A percentile compares a stretch with the other conserved stretches of the same genome.
These are phyloP conservation scores for Cladosporium halotolerans DNA, from an alignment of 2,329 filamentous ascomycete species.

Conservation along the genomic window DNA sequence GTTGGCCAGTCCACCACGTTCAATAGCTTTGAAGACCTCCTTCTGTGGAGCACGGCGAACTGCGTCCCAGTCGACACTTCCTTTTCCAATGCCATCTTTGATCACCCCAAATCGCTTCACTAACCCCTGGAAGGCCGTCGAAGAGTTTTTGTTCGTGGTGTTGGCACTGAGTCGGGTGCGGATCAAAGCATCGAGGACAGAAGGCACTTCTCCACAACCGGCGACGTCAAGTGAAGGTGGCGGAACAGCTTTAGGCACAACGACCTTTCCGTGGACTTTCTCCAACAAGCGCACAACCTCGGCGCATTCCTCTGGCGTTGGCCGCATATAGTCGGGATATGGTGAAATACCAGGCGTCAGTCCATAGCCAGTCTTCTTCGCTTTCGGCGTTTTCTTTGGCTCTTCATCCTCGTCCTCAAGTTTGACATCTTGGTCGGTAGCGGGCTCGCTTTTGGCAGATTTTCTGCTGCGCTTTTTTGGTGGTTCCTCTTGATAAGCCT, in stretches of 20 bases:
- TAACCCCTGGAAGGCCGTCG: constrained; percentile 60
- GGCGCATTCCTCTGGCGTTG: constrained; percentile 63
- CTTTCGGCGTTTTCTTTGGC: constrained; percentile 33
- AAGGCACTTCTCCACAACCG: constrained; percentile 63
- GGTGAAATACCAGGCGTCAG: constrained; percentile 51
- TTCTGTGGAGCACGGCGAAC: constrained; percentile 54
- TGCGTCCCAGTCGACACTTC: constrained; percentile 69
- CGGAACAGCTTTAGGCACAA: constrained; percentile 60
- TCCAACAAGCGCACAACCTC: constrained; percentile 62
- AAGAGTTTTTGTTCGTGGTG: constrained; percentile 56
- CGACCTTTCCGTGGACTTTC: constrained; percentile 58
- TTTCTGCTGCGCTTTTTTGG: constrained; percentile 24
- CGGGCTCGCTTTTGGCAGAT: constrained; percentile 11
- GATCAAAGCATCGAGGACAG: constrained; percentile 58
- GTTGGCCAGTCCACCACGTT: constrained; percentile 62
- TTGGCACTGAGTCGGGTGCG: constrained; percentile 57
- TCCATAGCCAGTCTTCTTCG: constrained; percentile 38
- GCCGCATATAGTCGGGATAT: constrained; percentile 60
- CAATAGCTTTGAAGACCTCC: constrained; percentile 64
- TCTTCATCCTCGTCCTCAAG: constrained; percentile 17
- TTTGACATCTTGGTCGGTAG: constrained; percentile 13
- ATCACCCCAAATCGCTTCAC: constrained; percentile 59
- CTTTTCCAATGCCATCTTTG: constrained; percentile 57
- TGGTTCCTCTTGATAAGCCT: constrained; percentile 16
- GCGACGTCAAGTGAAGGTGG: constrained; percentile 64